Percentiles rank a stretch among this genome's conserved stretches.
These are phyloP conservation scores for Tetracladium setigerum DNA, from an alignment of 495 filamentous ascomycete species.

Conservation along the genomic window DNA sequence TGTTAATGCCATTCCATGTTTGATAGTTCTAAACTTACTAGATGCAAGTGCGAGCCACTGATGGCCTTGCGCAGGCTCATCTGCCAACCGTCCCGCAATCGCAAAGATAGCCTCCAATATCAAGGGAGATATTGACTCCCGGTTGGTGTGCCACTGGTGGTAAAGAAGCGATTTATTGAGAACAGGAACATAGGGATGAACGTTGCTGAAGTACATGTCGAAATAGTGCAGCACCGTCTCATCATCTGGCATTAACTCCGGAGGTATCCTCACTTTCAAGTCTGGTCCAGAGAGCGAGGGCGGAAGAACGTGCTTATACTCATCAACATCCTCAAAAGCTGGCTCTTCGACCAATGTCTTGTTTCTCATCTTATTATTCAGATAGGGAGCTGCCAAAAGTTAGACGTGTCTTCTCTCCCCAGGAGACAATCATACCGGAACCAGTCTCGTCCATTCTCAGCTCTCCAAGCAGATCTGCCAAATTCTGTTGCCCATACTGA, in stretches of 20 bases:
- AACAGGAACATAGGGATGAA: constrained; percentile 95
- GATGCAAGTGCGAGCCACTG: constrained; percentile 93
- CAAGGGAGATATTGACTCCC: constrained; percentile 82
- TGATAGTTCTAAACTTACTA: constrained; percentile 45
- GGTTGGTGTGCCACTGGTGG: constrained; percentile 84
- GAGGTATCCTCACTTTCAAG: constrained; percentile 77
- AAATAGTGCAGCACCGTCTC: constrained; percentile 80
- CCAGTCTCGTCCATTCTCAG: constrained; percentile 83
- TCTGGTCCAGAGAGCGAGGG: constrained; percentile 59
- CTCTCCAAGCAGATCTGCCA: constrained; percentile 76
- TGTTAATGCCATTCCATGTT: constrained; percentile 21
- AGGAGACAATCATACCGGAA: constrained; percentile 55
- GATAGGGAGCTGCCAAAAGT: constrained; percentile 62
- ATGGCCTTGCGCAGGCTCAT: constrained; percentile 75
- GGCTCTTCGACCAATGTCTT: constrained; percentile 63
- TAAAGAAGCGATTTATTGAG: constrained; percentile 79
- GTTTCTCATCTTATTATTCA: constrained; percentile 61
- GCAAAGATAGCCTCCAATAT: constrained; percentile 95
- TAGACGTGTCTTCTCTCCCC: neutral
- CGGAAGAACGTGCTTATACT: constrained; percentile 55
- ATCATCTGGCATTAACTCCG: constrained; percentile 88
- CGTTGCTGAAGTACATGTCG: constrained; percentile 83
- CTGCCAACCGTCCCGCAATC: constrained; percentile 74
- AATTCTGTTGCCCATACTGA: constrained; percentile 58
- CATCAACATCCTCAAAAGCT: constrained; percentile 66